Percentiles rank a stretch among this genome's conserved stretches.
Evolutionary conservation across 2,329 filamentous ascomycete species (phyloP).

Genomic region (Dothiorella sarmentorum): DNA sequence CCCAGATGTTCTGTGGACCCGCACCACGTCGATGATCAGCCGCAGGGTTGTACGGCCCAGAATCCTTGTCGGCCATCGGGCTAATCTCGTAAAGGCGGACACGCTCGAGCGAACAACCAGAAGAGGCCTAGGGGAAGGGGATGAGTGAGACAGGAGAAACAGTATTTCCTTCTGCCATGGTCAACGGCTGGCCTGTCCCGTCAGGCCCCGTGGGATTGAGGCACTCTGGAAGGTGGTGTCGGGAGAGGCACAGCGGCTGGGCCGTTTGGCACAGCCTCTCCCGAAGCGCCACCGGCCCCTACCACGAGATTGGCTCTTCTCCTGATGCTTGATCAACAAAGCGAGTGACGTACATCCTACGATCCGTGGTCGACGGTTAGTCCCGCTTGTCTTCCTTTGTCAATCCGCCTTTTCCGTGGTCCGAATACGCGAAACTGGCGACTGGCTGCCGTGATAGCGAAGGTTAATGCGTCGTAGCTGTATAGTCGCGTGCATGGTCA

Average conservation of each 20-base stretch:
- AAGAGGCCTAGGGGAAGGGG: neutral
- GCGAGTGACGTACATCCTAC: neutral
- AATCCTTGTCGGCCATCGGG: constrained; percentile 7
- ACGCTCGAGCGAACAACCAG: neutral
- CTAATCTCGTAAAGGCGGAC: constrained; percentile 17
- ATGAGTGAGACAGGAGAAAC: constrained; percentile 11
- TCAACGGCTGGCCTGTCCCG: neutral
- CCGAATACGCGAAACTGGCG: neutral
- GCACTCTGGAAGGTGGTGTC: neutral
- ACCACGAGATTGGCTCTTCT: constrained; percentile 11
- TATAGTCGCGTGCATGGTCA: neutral
- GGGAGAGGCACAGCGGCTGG: constrained; percentile 3
- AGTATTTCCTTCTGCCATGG: constrained; percentile 4
- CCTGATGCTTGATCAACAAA: neutral
- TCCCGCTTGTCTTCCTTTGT: neutral
- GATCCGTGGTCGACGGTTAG: neutral
- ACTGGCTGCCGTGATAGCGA: neutral
- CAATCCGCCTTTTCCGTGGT: neutral
- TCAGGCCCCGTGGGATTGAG: neutral
- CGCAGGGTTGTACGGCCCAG: constrained; percentile 10
- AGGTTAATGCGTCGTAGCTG: neutral
- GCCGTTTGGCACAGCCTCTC: constrained; percentile 3
- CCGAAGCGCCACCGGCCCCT: constrained; percentile 1
- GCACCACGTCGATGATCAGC: constrained; percentile 14
- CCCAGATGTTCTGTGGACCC: neutral